phyloP scores from a whole-genome alignment of 805 yeast species.

The Saccharomycopsis olivae region DNA sequence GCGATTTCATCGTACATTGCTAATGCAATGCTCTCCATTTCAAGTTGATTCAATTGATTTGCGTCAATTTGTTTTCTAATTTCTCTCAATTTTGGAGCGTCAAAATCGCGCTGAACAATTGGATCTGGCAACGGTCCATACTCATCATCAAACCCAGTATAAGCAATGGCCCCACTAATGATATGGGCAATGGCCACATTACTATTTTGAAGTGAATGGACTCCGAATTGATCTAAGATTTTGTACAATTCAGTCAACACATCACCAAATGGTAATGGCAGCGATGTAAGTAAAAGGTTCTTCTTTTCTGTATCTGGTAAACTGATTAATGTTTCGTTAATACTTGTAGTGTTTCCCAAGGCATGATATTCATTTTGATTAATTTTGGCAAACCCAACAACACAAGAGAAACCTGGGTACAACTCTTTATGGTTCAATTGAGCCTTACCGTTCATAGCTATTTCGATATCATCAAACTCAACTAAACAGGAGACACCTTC shows the following conservation, averaged over 20 bases:
- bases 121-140: slow-evolving; percentile 77
- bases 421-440: slow-evolving; percentile 75
- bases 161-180: slow-evolving; percentile 33
- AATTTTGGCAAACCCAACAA: slow-evolving; percentile 79
- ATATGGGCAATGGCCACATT: slow-evolving; percentile 31
- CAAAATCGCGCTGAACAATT: slow-evolving; percentile 57
- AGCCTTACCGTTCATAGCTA: slow-evolving; percentile 72
- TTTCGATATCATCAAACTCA: slow-evolving; percentile 60
- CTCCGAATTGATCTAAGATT: slow-evolving; percentile 3
- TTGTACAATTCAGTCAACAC: slow-evolving; percentile 1
- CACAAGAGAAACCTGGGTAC: slow-evolving; percentile 64
- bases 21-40: slow-evolving; percentile 70
- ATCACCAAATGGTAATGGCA: slow-evolving; percentile 5
- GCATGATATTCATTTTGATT: slow-evolving; percentile 6
- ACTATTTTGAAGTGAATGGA: slow-evolving; percentile 30
- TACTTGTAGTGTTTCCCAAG: background rate
- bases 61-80: slow-evolving; percentile 62
- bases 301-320: slow-evolving; percentile 11
- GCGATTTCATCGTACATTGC: slow-evolving; percentile 86
- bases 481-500: slow-evolving; percentile 32
- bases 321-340: background rate
- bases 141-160: slow-evolving; percentile 38
- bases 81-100: slow-evolving; percentile 82
- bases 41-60: slow-evolving; percentile 29
- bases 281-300: slow-evolving; percentile 6